Conservation (phyloP, 2,329 filamentous ascomycete genomes). For the Camillea tinctor region DNA sequence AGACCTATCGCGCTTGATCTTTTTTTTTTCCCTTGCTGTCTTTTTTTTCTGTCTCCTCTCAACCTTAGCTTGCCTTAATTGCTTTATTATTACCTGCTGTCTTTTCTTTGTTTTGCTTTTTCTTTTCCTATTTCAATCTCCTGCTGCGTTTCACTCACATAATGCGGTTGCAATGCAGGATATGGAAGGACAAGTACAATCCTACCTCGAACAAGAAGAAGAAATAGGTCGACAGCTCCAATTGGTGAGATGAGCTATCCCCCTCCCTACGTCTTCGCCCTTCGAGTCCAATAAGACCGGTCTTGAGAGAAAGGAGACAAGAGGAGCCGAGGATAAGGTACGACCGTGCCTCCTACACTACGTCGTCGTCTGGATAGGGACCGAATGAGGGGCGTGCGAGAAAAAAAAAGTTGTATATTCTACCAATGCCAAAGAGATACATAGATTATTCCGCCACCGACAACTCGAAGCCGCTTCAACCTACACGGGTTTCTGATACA, state of each 20-base stretch:
- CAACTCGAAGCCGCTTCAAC: neutral
- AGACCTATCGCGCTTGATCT: neutral
- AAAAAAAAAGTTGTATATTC: neutral
- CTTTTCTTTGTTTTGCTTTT: neutral
- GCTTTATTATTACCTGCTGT: neutral
- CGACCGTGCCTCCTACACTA: neutral
- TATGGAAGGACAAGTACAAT: slow-evolving; percentile 97
- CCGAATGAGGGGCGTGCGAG: neutral
- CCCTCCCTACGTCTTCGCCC: neutral
- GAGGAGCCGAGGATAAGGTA: neutral
- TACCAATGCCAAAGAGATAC: neutral
- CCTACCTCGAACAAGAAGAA: slow-evolving; percentile 40
- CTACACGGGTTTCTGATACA: neutral
- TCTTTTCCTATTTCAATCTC: slow-evolving; percentile 6
- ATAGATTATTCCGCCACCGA: neutral
- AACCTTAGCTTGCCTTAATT: neutral
- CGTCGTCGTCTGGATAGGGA: neutral
- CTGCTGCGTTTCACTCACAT: slow-evolving; percentile 23
- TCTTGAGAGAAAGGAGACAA: neutral
- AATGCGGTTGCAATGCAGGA: slow-evolving; percentile 56
- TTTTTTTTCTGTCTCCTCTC: neutral
- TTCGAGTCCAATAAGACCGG: neutral
- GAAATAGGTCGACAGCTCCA: slow-evolving; percentile 34
- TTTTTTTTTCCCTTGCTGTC: neutral
- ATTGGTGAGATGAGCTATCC: neutral